Percentiles rank a stretch among this genome's conserved stretches.
phyloP scores from a whole-genome alignment of 2,329 filamentous ascomycete species.

The Microdochium paspali region DNA sequence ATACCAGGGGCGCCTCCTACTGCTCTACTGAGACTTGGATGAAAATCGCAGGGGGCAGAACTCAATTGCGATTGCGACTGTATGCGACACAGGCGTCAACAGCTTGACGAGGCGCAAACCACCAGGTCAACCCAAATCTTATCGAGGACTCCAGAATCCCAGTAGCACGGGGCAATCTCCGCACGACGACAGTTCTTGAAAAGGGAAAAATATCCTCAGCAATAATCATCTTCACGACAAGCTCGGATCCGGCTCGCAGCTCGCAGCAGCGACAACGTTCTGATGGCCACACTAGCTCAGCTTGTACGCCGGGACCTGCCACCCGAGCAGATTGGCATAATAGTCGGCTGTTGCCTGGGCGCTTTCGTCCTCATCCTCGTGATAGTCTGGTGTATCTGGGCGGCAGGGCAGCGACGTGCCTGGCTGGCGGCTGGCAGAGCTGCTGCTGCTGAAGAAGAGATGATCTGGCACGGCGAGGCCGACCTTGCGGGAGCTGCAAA shows the following conservation, averaged over 20 bases:
- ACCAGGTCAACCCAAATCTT: no score
- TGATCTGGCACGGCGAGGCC: neutral
- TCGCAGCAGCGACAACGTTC: neutral
- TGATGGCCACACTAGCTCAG: neutral
- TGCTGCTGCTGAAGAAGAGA: neutral
- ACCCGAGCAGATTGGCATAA: neutral
- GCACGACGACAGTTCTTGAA: no score
- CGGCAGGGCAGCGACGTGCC: neutral
- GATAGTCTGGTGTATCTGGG: neutral
- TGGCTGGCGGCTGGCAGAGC: neutral
- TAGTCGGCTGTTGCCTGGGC: neutral
- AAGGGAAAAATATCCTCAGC: no score
- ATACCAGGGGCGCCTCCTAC: no score
- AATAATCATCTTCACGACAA: neutral
- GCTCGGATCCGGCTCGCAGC: neutral
- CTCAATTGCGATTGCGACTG: no score
- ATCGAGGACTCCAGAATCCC: no score
- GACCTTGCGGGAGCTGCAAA: neutral
- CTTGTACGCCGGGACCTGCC: neutral
- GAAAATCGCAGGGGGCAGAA: no score
- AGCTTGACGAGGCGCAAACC: no score
- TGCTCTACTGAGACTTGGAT: no score
- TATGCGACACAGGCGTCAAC: no score
- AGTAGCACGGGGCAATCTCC: no score
- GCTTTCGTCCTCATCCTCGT: neutral